Evolutionary conservation across 208 protist genomes (phyloP).

Genomic region (Novymonas esmeraldas): DNA sequence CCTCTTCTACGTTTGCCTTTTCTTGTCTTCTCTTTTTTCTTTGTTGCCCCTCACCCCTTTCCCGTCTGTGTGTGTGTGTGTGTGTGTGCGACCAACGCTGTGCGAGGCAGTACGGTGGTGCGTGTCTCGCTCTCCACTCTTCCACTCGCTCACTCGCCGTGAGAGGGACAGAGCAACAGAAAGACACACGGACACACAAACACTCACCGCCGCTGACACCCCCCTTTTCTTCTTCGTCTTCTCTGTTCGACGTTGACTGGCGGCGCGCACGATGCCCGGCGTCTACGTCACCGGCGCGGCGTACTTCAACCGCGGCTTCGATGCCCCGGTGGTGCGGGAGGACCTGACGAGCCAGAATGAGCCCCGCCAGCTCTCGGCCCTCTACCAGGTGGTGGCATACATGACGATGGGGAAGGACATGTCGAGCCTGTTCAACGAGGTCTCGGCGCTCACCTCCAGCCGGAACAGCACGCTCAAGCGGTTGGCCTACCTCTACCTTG

Average conservation of each 20-base stretch:
- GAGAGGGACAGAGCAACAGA: constrained; percentile 1
- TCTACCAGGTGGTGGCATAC: constrained; percentile 97
- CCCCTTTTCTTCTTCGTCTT: too few species aligned
- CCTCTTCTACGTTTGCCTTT: neutral
- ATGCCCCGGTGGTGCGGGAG: constrained; percentile 87
- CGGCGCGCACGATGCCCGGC: constrained; percentile 1
- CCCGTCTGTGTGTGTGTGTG: neutral
- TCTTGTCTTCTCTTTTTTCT: constrained; percentile 2
- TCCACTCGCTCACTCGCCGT: neutral
- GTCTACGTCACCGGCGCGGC: constrained; percentile 39
- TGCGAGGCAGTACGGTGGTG: too few species aligned
- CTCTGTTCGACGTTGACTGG: neutral
- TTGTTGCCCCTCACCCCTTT: neutral
- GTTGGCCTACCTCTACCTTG: constrained; percentile 99
- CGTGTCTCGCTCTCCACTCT: neutral
- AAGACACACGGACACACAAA: too few species aligned
- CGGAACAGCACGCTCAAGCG: constrained; percentile 98
- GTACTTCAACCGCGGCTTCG: constrained; percentile 78
- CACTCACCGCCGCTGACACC: too few species aligned
- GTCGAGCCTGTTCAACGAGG: constrained; percentile 91
- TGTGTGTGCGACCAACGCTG: too few species aligned
- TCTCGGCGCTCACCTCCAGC: constrained; percentile 96
- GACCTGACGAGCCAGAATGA: constrained; percentile 89
- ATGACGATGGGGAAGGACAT: constrained; percentile 99
- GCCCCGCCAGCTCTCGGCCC: constrained; percentile 91